Conservation (phyloP, 805 yeast species). For the Candida sonorensis region DNA sequence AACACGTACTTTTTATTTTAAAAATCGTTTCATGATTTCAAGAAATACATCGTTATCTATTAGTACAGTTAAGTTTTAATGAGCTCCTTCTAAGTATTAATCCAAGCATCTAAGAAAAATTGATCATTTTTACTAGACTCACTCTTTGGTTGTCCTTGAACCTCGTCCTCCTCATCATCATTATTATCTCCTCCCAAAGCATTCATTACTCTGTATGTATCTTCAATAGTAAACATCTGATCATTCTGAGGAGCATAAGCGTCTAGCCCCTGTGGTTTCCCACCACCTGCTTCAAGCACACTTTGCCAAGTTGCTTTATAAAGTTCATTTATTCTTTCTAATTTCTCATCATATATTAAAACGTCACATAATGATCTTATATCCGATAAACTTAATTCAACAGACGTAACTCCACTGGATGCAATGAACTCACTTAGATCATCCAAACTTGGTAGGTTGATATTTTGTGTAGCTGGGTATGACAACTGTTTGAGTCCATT, state of each 20-base stretch:
- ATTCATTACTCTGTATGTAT: slow-evolving; percentile 25
- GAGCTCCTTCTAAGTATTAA: slow-evolving; percentile 18
- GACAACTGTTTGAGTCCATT: slow-evolving; percentile 21
- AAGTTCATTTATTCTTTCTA: slow-evolving; percentile 59
- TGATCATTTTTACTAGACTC: slow-evolving; percentile 5
- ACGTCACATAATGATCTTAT: slow-evolving; percentile 84
- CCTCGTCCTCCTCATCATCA: slow-evolving; percentile 10
- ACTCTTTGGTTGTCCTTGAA: too few species aligned
- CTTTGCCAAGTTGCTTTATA: slow-evolving; percentile 83
- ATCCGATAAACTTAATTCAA: slow-evolving; percentile 68
- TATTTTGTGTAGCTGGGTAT: slow-evolving; percentile 19
- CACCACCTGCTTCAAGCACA: slow-evolving; percentile 63
- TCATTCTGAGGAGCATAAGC: slow-evolving; percentile 22
- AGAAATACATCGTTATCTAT: not conserved
- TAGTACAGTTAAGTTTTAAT: too few species aligned
- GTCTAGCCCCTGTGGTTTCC: slow-evolving; percentile 22
- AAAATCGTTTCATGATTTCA: too few species aligned
- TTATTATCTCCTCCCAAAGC: slow-evolving; percentile 11
- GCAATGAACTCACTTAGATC: slow-evolving; percentile 71
- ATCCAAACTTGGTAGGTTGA: slow-evolving; percentile 62
- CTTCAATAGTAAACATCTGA: slow-evolving; percentile 24
- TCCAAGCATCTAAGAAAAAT: slow-evolving; percentile 26
- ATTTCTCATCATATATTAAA: slow-evolving; percentile 74
- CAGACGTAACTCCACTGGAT: slow-evolving; percentile 67
- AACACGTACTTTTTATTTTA: too few species aligned